phyloP scores from a whole-genome alignment of 208 protist species.

The Eutreptiella sp. region DNA sequence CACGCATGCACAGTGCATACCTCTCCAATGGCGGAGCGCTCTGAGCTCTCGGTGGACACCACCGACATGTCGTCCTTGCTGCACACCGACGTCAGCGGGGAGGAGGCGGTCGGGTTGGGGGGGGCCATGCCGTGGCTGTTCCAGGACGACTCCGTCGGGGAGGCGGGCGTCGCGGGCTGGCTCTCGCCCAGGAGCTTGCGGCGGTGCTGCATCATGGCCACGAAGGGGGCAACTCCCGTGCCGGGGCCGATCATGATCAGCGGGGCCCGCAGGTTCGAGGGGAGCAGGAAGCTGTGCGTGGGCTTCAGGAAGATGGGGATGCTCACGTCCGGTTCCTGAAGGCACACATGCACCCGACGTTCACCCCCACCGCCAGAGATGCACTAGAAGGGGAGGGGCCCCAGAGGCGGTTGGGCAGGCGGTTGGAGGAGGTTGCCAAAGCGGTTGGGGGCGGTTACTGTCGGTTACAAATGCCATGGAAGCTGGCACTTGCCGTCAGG shows the following conservation, averaged over 20 bases:
- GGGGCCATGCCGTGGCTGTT: neutral
- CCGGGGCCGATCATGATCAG: slow-evolving; percentile 84
- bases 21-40: too few species aligned
- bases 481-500: too few species aligned
- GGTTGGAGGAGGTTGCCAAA: too few species aligned
- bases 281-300: slow-evolving; percentile 60
- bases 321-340: slow-evolving; percentile 25
- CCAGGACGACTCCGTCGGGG: neutral
- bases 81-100: too few species aligned
- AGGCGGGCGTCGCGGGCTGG: neutral
- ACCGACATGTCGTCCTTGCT: too few species aligned
- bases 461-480: too few species aligned
- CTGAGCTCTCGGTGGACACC: too few species aligned
- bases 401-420: too few species aligned
- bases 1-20: too few species aligned
- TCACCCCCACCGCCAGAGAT: too few species aligned
- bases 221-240: slow-evolving; percentile 72
- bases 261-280: slow-evolving; percentile 54
- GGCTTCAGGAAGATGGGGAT: slow-evolving; percentile 48
- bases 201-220: slow-evolving; percentile 63
- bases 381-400: too few species aligned
- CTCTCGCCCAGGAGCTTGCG: slow-evolving; percentile 45
- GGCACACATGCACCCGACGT: slow-evolving; percentile 26
- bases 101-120: neutral
- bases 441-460: too few species aligned